phyloP scores from a whole-genome alignment of 2,329 filamentous ascomycete genomes.

The Calonectria ilicicola region DNA sequence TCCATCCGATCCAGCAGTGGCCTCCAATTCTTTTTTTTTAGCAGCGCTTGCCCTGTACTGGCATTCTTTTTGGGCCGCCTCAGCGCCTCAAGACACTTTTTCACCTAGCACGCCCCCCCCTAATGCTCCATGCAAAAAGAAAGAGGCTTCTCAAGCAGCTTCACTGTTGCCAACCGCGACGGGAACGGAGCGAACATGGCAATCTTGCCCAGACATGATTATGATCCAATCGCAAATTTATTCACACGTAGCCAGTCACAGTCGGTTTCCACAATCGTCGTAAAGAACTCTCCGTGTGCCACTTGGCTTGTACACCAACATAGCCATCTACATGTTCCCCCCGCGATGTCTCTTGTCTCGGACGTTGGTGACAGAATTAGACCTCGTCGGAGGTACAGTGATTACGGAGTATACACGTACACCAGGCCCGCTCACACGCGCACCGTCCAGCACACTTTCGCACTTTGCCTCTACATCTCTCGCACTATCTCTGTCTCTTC shows the following conservation, averaged over 20 bases:
- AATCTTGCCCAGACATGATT: neutral
- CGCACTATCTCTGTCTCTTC: neutral
- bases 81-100: neutral
- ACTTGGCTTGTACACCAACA: neutral
- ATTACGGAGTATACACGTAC: constrained; percentile 19
- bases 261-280: neutral
- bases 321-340: neutral
- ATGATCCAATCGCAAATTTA: neutral
- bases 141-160: neutral
- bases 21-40: constrained; percentile 1
- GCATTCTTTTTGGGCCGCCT: neutral
- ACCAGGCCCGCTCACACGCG: constrained; percentile 12
- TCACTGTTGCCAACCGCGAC: neutral
- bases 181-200: neutral
- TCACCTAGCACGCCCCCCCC: neutral
- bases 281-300: neutral
- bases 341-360: constrained; percentile 12
- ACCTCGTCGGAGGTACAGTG: constrained; percentile 20
- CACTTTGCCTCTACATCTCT: constrained; percentile 6
- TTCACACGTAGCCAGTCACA: neutral
- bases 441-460: constrained; percentile 5
- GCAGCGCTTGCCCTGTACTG: neutral
- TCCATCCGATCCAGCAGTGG: neutral
- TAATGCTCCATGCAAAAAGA: constrained; percentile 2
- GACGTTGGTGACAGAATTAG: constrained; percentile 13